Percentiles rank a stretch among this genome's conserved stretches.
phyloP scores from a whole-genome alignment of 2,329 filamentous ascomycete species.

The Ustilaginoidea virens region DNA sequence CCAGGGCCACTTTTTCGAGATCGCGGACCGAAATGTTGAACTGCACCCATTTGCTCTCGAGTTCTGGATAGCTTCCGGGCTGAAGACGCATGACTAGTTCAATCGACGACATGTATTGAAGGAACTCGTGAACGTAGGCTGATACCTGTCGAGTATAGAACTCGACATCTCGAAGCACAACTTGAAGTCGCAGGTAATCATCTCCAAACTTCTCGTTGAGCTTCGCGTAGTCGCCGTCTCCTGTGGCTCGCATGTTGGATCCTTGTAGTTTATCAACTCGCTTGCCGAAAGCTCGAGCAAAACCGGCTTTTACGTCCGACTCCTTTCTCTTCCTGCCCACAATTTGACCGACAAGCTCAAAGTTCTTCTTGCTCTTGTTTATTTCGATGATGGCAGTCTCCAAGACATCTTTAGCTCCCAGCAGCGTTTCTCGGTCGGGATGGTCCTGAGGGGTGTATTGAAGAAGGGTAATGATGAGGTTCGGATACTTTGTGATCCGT shows the following conservation, averaged over 20 bases:
- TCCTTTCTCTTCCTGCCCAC: conserved; percentile 77
- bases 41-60: conserved; percentile 87
- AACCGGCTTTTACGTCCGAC: conserved; percentile 68
- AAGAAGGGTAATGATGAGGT: conserved; percentile 66
- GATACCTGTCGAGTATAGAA: conserved; percentile 74
- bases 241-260: conserved; percentile 42
- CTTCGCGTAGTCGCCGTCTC: conserved; percentile 69
- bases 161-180: conserved; percentile 87
- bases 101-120: conserved; percentile 66
- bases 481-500: conserved; percentile 82
- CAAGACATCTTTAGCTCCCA: conserved; percentile 32
- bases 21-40: conserved; percentile 81
- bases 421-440: conserved; percentile 58
- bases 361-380: conserved; percentile 90
- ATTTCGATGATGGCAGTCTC: conserved; percentile 67
- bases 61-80: conserved; percentile 61
- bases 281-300: conserved; percentile 81
- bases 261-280: conserved; percentile 72
- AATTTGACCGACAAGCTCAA: conserved; percentile 81
- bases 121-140: conserved; percentile 66
- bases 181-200: conserved; percentile 81
- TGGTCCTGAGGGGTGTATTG: conserved; percentile 69
- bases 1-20: conserved; percentile 66
- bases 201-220: conserved; percentile 79
- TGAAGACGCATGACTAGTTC: conserved; percentile 64